A percentile compares a stretch with the other conserved stretches of the same genome.
Evolutionary conservation across 2,329 filamentous ascomycete species (phyloP).

Genomic region (Fusarium circinatum): DNA sequence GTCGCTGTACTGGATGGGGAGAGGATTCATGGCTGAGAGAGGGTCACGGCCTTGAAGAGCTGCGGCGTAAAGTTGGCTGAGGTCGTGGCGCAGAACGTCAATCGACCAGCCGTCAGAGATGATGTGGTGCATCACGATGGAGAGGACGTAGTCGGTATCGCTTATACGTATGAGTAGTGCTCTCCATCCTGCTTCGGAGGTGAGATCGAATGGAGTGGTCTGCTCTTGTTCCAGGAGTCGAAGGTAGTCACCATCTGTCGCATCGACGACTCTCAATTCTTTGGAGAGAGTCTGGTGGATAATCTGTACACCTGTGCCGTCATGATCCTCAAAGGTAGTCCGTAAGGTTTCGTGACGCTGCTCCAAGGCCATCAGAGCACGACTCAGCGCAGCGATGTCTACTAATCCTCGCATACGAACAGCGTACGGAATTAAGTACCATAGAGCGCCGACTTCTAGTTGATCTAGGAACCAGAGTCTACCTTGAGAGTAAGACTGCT

Average conservation of each 20-base stretch:
- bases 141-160: constrained; percentile 34
- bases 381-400: neutral
- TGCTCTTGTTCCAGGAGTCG: neutral
- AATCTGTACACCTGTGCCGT: neutral
- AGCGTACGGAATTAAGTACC: constrained; percentile 6
- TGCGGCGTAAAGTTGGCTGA: constrained; percentile 30
- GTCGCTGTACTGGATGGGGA: constrained; percentile 44
- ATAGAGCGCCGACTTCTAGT: neutral
- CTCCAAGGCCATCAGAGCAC: neutral
- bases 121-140: constrained; percentile 46
- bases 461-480: constrained; percentile 21
- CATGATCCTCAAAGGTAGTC: neutral
- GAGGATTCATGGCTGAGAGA: neutral
- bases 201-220: neutral
- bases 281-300: neutral
- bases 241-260: constrained; percentile 52
- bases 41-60: constrained; percentile 1
- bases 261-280: constrained; percentile 62
- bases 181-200: neutral
- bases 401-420: neutral
- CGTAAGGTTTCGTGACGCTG: neutral
- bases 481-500: constrained; percentile 14
- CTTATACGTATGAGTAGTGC: constrained; percentile 17
- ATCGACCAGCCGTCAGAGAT: constrained; percentile 46
- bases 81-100: constrained; percentile 35